A percentile compares a stretch with the other conserved stretches of the same genome.
These are phyloP conservation scores for Phoma sp. DNA, from an alignment of 2,329 filamentous ascomycete genomes.

Conservation along the genomic window DNA sequence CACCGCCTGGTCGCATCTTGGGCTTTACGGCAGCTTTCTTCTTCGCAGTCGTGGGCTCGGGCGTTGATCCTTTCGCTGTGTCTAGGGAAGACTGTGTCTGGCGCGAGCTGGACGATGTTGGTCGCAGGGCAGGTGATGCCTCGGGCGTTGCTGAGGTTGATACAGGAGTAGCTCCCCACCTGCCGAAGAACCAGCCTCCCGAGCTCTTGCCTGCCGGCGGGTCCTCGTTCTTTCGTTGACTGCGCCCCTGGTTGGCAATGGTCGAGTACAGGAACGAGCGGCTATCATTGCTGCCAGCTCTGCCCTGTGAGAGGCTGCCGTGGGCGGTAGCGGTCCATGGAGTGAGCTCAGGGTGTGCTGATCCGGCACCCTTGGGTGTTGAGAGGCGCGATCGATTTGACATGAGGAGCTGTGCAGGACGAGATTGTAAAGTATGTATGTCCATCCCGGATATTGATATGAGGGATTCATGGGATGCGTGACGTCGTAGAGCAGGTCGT, in stretches of 20 bases:
- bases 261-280: conserved; percentile 55
- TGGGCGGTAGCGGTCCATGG: conserved; percentile 56
- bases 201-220: conserved; percentile 55
- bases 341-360: conserved; percentile 47
- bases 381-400: conserved; percentile 58
- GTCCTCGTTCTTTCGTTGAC: conserved; percentile 25
- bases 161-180: conserved; percentile 64
- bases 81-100: conserved; percentile 29
- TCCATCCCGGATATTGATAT: conserved; percentile 87
- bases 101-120: conserved; percentile 26
- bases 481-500: conserved; percentile 63
- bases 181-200: conserved; percentile 70
- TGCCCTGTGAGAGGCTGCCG: conserved; percentile 57
- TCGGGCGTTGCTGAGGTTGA: conserved; percentile 37
- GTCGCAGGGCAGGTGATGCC: conserved; percentile 22
- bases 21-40: conserved; percentile 3
- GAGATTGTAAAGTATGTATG: conserved; percentile 79
- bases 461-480: conserved; percentile 84
- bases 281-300: conserved; percentile 61
- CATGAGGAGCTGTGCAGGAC: conserved; percentile 75
- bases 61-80: conserved; percentile 11
- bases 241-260: conserved; percentile 36
- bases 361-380: conserved; percentile 52
- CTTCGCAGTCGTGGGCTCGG: conserved; percentile 1
- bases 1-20: conserved; percentile 40